phyloP scores from a whole-genome alignment of 192 early-diverging fungal genomes.

The Coemansia aciculifera region DNA sequence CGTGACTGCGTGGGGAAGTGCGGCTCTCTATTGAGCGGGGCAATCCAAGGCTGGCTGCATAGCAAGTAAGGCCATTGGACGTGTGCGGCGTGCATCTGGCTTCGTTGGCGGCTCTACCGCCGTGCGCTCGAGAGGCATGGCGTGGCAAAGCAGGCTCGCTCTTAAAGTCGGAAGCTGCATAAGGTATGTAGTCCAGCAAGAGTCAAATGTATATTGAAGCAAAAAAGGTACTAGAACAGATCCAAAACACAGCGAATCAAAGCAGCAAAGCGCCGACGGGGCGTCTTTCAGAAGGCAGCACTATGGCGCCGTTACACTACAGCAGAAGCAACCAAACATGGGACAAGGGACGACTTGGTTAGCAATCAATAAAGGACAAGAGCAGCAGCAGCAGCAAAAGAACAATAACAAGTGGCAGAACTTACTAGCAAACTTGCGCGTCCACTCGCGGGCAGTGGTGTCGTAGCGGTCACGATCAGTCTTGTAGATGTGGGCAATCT shows the following conservation, averaged over 20 bases:
- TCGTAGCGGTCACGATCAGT: constrained; percentile 88
- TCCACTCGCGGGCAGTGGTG: constrained; percentile 90
- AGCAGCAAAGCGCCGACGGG: neutral
- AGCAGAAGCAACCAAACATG: neutral
- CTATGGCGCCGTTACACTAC: neutral
- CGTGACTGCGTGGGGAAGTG: constrained; percentile 9
- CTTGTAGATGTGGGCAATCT: constrained; percentile 98
- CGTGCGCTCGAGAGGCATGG: neutral
- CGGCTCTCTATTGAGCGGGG: neutral
- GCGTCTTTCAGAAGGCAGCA: neutral
- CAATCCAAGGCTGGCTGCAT: neutral
- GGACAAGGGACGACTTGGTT: neutral
- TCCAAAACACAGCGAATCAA: constrained; percentile 9
- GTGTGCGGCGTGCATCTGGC: neutral
- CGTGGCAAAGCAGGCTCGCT: neutral
- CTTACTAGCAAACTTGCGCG: constrained; percentile 80
- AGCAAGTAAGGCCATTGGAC: neutral
- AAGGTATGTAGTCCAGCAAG: neutral
- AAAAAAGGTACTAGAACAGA: constrained; percentile 5
- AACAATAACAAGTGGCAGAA: neutral
- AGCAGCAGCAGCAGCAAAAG: neutral
- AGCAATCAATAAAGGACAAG: neutral
- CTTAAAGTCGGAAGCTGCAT: neutral
- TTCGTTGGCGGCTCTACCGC: neutral
- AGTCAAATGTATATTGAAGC: constrained; percentile 4